Base-by-base conservation (phyloP, 1,139 yeast species). In the Geotrichum aggregatum region DNA sequence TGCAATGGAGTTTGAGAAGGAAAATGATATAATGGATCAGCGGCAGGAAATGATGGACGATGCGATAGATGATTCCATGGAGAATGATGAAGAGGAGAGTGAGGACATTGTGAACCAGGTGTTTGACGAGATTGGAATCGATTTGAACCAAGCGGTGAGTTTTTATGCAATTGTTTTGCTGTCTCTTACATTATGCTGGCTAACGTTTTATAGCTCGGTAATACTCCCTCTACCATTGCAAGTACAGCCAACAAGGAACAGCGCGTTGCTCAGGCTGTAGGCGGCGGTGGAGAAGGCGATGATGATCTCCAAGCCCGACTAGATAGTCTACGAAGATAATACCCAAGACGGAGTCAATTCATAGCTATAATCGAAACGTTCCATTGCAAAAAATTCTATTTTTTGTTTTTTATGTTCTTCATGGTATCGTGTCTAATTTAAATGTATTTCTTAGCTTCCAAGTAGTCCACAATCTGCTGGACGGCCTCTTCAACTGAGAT, bases 31-130 rank as follows among this genome's bases (percentile, higher is more conserved):
- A 66, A 92, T 92, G 98, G 98, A 92, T 68, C 98, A 92, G 71
- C 84, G 96, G 63, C 98, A 92, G 68, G 99, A 94, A 66, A 88
- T 92, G 79, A 94, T 92, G 87, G 98, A 92, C 67, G 98, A 92
- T 66, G 95, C 96, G 13, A 84, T 94, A 61, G 98, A 92, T 66
- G 97, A 91, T 66, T 84, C 92, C 26, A 87, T 91, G 89, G 95
- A 85, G 52, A 87, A 83, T 66, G 89, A 82, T 59, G 83, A 86
- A 56, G 96, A 87, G 61, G 97, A 92, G 66, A 86, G 87, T 13
- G 98, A 92, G 64, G 97, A 91, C 63, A 86, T 92, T 45, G 91
- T 94, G 54, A 82, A 84, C 65, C 88, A 85, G 69, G 97, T 94
- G 0, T 74, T 92, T 65, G 99, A 92, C 66, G 98, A 92, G 67